Evolutionary conservation across 2,329 filamentous ascomycete genomes (phyloP), one percentile per base, ranked within the genome.

Genomic region (Aspergillus costaricaensis): DNA sequence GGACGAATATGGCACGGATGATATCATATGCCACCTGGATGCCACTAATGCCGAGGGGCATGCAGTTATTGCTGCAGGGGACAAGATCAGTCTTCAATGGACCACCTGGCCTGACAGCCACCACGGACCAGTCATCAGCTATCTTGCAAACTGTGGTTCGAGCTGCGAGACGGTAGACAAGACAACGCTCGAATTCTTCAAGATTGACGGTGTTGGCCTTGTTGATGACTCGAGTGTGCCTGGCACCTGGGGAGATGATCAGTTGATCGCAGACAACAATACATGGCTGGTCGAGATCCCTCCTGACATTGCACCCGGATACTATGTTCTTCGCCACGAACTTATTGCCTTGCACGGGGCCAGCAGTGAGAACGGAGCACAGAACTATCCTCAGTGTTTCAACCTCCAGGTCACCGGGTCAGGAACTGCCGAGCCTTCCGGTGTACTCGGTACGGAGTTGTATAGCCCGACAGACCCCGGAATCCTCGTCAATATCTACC

Each of bases 51-150:
- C 80, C 12, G 62, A 72, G n/a, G 77, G 78, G 55, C 77, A 80
- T 62, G 83, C 82, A n/a, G 76, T 80, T 14, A 82, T 88, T 17
- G 77, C 80, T 4, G 87, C 86, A 8, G 88, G 88, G 54, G 78
- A 79, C 65, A 80, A 77, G 6, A 69, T 89, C 67, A 76, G 81
- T 48, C 73, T 89, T 52, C 79, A 84, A 65, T 89, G 87, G 87
- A 83, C 80, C 59, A 77, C 78, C n/a, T 90, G 87, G 87, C 86
- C 86, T 10, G 79, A 82, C 2, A 82, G 80, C 44, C 84, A 90
- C 76, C 80, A 86, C 60, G 85, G 85, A 1, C 86, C 86, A 5
- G 81, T 88, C 63, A 78, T 88, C 61, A 81, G 82, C 72, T 88
- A 88, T 76, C 77, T 88, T 6, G 86, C 86, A 43, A 78, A 78